A percentile compares a stretch with the other conserved stretches of the same genome.
phyloP scores from a whole-genome alignment of 108 stramenopile species.

The Fistulifera pelliculosa region DNA sequence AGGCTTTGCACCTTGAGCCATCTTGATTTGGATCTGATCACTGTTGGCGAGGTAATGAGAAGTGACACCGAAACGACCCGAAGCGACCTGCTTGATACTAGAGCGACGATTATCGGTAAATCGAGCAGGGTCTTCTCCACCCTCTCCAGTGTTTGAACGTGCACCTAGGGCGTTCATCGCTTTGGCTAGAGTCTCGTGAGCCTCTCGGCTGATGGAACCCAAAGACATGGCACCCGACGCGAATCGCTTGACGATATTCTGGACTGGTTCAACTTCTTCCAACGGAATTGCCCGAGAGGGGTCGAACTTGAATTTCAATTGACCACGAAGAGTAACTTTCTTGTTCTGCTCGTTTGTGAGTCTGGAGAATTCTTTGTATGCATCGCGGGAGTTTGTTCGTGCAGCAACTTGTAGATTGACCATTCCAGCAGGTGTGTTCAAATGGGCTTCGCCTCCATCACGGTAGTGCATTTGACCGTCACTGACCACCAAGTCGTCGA shows the following conservation, averaged over 20 bases:
- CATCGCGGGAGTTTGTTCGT: slow-evolving; percentile 86
- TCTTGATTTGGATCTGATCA: slow-evolving; percentile 97
- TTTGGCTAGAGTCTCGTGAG: slow-evolving; percentile 89
- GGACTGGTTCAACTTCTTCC: slow-evolving; percentile 86
- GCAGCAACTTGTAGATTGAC: slow-evolving; percentile 89
- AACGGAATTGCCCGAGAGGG: slow-evolving; percentile 74
- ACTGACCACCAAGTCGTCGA: slow-evolving; percentile 78
- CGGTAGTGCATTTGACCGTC: slow-evolving; percentile 95
- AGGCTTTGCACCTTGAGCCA: slow-evolving; percentile 96
- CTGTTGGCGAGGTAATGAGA: slow-evolving; percentile 91
- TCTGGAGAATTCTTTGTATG: slow-evolving; percentile 88
- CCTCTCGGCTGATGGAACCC: slow-evolving; percentile 90
- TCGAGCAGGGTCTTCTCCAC: slow-evolving; percentile 88
- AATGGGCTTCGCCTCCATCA: slow-evolving; percentile 94
- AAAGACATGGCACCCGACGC: slow-evolving; percentile 93
- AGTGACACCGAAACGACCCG: slow-evolving; percentile 94
- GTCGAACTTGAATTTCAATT: slow-evolving; percentile 88
- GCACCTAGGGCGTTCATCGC: slow-evolving; percentile 91
- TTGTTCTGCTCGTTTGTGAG: slow-evolving; percentile 81
- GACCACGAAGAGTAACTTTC: slow-evolving; percentile 89
- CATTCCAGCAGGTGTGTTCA: slow-evolving; percentile 92
- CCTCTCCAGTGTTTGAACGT: slow-evolving; percentile 92
- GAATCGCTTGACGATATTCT: slow-evolving; percentile 91
- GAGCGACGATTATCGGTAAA: slow-evolving; percentile 87
- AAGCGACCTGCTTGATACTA: slow-evolving; percentile 91